phyloP scores from a whole-genome alignment of 1,139 yeast genomes.

The Hanseniaspora sp. region DNA sequence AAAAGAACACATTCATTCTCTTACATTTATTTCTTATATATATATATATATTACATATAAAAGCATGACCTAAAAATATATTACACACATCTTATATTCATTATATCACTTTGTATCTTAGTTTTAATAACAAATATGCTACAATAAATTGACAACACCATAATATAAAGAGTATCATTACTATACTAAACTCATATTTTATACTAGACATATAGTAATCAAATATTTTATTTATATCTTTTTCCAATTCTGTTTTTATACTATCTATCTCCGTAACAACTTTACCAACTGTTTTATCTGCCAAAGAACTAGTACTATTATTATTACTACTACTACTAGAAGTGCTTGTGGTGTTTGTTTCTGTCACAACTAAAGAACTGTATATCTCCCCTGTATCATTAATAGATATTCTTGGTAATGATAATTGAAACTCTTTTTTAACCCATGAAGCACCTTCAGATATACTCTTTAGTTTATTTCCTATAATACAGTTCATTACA shows the following conservation, averaged over 20 bases:
- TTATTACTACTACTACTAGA: background rate
- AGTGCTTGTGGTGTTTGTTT: background rate
- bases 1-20: too few species aligned
- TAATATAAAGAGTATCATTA: constrained; percentile 35
- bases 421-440: constrained; percentile 47
- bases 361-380: background rate
- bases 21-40: too few species aligned
- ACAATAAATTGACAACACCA: constrained; percentile 41
- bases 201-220: constrained; percentile 7
- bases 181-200: constrained; percentile 37
- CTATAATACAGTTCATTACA: constrained; percentile 69
- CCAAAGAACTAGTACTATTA: background rate
- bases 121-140: constrained; percentile 28
- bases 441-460: constrained; percentile 75
- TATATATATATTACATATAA: too few species aligned
- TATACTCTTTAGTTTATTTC: constrained; percentile 53
- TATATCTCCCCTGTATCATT: constrained; percentile 24
- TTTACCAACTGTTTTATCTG: background rate
- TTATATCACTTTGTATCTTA: background rate
- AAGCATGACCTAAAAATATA: too few species aligned
- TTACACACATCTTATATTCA: too few species aligned
- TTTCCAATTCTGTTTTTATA: background rate
- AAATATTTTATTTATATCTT: background rate
- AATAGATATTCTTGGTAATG: constrained; percentile 44
- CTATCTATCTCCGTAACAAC: background rate